These are phyloP conservation scores for Pseudohyphozyma bogoriensis DNA, from an alignment of 768 basidiomycete species.

Conservation along the genomic window DNA sequence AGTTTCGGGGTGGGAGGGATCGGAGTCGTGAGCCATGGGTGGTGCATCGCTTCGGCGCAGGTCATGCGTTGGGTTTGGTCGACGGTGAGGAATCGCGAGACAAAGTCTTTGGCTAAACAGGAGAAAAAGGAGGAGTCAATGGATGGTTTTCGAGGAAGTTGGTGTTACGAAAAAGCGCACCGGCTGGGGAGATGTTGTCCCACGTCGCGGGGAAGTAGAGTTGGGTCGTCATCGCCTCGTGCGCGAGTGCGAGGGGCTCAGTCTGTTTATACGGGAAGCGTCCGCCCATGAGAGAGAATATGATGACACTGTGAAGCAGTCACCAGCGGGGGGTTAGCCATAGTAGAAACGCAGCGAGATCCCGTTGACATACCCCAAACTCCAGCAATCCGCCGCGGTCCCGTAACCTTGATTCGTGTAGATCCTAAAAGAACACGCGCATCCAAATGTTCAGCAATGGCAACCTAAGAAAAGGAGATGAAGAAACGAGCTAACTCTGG, in stretches of 20 bases:
- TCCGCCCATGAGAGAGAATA: constrained; percentile 8
- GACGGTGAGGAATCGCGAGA: constrained; percentile 10
- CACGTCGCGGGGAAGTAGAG: constrained; percentile 25
- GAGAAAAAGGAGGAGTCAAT: no score
- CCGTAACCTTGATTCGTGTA: constrained; percentile 14
- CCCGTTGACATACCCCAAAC: constrained; percentile 7
- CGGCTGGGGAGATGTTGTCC: constrained; percentile 11
- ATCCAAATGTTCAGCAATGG: no score
- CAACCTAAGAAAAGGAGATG: background rate
- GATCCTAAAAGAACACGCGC: background rate
- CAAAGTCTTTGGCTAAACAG: constrained; percentile 26
- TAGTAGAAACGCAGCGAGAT: background rate
- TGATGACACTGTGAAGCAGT: constrained; percentile 3
- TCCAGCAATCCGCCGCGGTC: constrained; percentile 23
- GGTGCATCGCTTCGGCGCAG: constrained; percentile 12
- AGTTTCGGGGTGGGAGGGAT: background rate
- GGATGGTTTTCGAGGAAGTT: background rate
- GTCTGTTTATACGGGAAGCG: constrained; percentile 26
- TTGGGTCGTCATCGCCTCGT: constrained; percentile 22
- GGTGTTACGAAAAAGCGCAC: background rate
- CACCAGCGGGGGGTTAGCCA: background rate
- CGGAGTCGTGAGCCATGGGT: constrained; percentile 1
- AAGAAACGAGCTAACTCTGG: constrained; percentile 11
- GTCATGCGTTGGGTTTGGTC: constrained; percentile 16
- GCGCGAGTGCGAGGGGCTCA: constrained; percentile 15